Conservation (phyloP, 129 eudicot species). For the Tagetes patula region DNA sequence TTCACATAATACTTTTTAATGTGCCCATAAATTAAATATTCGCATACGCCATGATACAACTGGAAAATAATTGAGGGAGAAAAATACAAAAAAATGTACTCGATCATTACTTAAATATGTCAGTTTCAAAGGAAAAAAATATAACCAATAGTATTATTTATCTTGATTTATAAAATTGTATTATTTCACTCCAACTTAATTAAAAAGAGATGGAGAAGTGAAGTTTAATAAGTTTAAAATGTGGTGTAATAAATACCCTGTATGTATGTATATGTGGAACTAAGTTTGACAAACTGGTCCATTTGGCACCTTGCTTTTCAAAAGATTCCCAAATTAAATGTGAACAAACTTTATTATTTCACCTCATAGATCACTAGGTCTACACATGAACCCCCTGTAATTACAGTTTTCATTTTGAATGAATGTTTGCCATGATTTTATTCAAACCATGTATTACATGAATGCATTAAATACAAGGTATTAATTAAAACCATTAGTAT, state of each 20-base stretch:
- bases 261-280: slow-evolving; percentile 21
- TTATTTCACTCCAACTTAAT: too few relatives aligned
- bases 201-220: not conserved
- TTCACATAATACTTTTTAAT: slow-evolving; percentile 4
- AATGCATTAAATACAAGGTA: too few relatives aligned
- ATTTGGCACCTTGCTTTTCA: slow-evolving; percentile 25
- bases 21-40: not conserved
- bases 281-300: slow-evolving; percentile 31
- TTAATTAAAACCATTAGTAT: too few relatives aligned
- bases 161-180: too few relatives aligned
- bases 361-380: slow-evolving; percentile 2
- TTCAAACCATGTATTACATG: too few relatives aligned
- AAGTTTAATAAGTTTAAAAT: not conserved
- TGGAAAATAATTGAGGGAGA: slow-evolving; percentile 13
- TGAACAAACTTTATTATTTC: slow-evolving; percentile 10
- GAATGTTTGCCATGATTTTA: not conserved
- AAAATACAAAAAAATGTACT: not conserved
- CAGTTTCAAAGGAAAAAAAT: not conserved
- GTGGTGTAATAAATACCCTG: slow-evolving; percentile 22
- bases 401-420: not conserved
- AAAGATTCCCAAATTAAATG: slow-evolving; percentile 12
- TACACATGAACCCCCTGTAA: slow-evolving; percentile 16
- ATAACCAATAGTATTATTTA: too few relatives aligned
- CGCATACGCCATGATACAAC: not conserved
- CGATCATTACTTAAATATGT: not conserved